phyloP scores from a whole-genome alignment of 2,329 filamentous ascomycete species.

The Talaromyces sp. region DNA sequence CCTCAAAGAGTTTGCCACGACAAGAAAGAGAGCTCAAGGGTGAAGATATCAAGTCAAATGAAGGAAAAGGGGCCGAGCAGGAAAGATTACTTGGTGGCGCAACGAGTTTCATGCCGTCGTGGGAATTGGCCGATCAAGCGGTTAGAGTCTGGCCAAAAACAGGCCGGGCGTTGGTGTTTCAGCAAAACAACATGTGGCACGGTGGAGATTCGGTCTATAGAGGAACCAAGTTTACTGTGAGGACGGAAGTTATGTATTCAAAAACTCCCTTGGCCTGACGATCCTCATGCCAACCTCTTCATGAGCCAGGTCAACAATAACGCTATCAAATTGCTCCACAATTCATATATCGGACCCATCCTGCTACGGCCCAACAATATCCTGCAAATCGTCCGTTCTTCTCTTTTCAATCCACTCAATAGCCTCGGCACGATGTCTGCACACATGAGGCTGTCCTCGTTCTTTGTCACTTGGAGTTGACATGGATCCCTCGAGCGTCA shows the following conservation, averaged over 20 bases:
- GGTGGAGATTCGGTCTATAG: slow-evolving; percentile 53
- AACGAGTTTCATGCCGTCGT: slow-evolving; percentile 48
- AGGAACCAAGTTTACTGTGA: slow-evolving; percentile 54
- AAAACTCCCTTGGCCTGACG: background rate
- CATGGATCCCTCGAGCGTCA: slow-evolving; percentile 17
- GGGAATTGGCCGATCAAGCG: slow-evolving; percentile 30
- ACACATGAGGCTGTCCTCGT: slow-evolving; percentile 13
- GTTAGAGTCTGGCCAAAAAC: slow-evolving; percentile 48
- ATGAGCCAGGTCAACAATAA: background rate
- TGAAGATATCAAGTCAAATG: slow-evolving; percentile 20
- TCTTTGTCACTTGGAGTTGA: slow-evolving; percentile 12
- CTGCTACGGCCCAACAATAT: slow-evolving; percentile 15
- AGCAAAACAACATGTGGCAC: slow-evolving; percentile 53
- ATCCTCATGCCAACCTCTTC: background rate
- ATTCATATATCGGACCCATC: background rate
- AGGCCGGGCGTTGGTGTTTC: slow-evolving; percentile 55
- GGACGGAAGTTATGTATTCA: slow-evolving; percentile 46
- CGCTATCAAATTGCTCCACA: background rate
- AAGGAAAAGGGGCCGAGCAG: slow-evolving; percentile 11
- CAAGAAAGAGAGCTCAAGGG: slow-evolving; percentile 18
- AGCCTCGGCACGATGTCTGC: slow-evolving; percentile 8
- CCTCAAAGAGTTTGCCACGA: slow-evolving; percentile 24
- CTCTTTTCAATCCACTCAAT: slow-evolving; percentile 16
- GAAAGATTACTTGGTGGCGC: slow-evolving; percentile 49
- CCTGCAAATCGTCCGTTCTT: slow-evolving; percentile 15